A percentile compares a stretch with the other conserved stretches of the same genome.
Conservation (phyloP, 2,329 filamentous ascomycete species). For the Xylaria sp. region DNA sequence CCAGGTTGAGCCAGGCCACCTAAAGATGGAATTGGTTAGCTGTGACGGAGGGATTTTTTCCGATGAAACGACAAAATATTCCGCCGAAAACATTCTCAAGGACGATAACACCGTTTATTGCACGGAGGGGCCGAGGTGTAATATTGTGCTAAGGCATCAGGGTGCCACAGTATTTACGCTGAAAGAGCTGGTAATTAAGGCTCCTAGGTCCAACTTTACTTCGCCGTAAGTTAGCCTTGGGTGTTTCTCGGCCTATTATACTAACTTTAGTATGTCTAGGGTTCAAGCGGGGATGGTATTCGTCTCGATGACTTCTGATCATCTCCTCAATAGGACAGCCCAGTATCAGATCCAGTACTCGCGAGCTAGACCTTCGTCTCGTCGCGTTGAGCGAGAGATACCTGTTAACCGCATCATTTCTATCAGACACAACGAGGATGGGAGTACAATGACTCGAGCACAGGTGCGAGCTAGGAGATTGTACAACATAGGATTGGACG, state of each 20-base stretch:
- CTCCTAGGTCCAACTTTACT: slow-evolving; percentile 82
- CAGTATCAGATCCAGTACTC: slow-evolving; percentile 79
- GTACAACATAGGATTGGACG: slow-evolving; percentile 56
- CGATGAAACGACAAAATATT: slow-evolving; percentile 69
- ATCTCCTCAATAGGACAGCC: slow-evolving; percentile 77
- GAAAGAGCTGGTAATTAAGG: slow-evolving; percentile 88
- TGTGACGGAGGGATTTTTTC: slow-evolving; percentile 84
- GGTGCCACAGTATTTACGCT: slow-evolving; percentile 84
- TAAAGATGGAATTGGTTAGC: slow-evolving; percentile 88
- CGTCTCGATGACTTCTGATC: slow-evolving; percentile 84
- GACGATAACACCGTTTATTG: slow-evolving; percentile 90
- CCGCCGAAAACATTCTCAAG: slow-evolving; percentile 83
- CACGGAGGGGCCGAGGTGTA: slow-evolving; percentile 87
- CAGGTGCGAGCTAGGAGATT: slow-evolving; percentile 59
- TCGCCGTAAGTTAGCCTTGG: slow-evolving; percentile 75
- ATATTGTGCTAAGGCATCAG: slow-evolving; percentile 84
- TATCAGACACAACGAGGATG: slow-evolving; percentile 64
- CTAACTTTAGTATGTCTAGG: slow-evolving; percentile 55
- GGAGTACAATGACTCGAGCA: slow-evolving; percentile 59
- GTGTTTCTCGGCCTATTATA: slow-evolving; percentile 21
- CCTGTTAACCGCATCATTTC: slow-evolving; percentile 58
- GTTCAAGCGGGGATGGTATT: slow-evolving; percentile 94
- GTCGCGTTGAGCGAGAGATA: slow-evolving; percentile 46
- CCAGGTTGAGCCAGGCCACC: slow-evolving; percentile 82
- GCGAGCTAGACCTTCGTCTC: slow-evolving; percentile 44